Evolutionary conservation across 148 eudicot genomes (phyloP).

Genomic region (Nepenthes gracilis): DNA sequence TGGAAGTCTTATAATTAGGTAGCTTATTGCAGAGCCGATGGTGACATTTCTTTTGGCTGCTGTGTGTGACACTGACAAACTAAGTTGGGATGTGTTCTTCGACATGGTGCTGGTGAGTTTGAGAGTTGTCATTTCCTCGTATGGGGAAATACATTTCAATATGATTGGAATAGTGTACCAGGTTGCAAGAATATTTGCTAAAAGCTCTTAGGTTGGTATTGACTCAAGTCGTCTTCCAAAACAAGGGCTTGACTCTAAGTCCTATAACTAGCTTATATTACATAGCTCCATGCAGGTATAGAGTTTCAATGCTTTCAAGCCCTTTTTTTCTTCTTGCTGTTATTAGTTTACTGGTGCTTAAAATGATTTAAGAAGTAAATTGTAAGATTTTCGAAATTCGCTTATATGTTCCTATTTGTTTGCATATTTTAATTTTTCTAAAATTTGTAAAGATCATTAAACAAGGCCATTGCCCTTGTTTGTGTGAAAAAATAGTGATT

Average conservation of each 20-base stretch:
- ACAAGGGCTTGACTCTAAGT: conserved; percentile 73
- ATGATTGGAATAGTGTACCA: conserved; percentile 73
- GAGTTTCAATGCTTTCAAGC: background rate
- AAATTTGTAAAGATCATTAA: background rate
- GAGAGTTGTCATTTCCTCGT: conserved; percentile 78
- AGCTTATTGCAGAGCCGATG: conserved; percentile 71
- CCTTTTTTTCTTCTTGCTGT: background rate
- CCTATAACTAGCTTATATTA: conserved; percentile 88
- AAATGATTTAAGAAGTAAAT: too few species aligned
- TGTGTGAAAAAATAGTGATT: too few species aligned
- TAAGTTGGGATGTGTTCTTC: conserved; percentile 66
- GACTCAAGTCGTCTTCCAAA: conserved; percentile 83
- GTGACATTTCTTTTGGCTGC: conserved; percentile 85
- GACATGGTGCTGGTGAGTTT: conserved; percentile 87
- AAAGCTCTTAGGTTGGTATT: conserved; percentile 77
- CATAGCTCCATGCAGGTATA: conserved; percentile 92
- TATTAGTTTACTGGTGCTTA: background rate
- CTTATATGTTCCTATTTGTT: background rate
- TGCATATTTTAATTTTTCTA: background rate
- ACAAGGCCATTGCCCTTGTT: too few species aligned
- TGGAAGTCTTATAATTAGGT: conserved; percentile 12
- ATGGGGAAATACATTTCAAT: conserved; percentile 83
- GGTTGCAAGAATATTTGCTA: conserved; percentile 79
- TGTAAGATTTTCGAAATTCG: too few species aligned
- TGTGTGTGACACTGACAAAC: conserved; percentile 74